Evolutionary conservation across 345 rosid genomes (phyloP), one percentile per base, ranked within the genome.

Genomic region (Gynandropsis gynandra): DNA sequence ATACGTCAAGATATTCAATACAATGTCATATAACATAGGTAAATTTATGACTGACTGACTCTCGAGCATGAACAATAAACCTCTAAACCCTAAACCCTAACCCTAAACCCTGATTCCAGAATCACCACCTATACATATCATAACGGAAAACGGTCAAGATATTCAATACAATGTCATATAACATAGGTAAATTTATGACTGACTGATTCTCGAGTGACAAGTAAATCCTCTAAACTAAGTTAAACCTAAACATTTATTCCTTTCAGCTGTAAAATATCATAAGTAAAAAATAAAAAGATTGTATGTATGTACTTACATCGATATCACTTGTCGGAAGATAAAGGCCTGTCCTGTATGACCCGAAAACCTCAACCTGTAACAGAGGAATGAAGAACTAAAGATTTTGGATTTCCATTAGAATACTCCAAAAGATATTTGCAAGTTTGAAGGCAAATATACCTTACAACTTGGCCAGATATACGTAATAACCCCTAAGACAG

Each of bases 261-360:
- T 14, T 8, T 14, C 24, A 47, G 31, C 16, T 29, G 40, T 24
- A 9, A 19, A 7, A 15, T 58, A 17, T 9, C 16, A 61, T 9
- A 27, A 53, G 10, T 24, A 14, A 45, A 31, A 17, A 53, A 38
- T 33, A 62, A 53, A 42, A 15, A 38, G 35, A 10, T 43, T 5
- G 38, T 32, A 56, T 41, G 37, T 47, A 40, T 18, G 62, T 49
- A 71, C 96, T 70, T 76, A 84, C 98, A 80, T 90, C 96, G 36
- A 90, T 79, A 70, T 90, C 98, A 72, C 98, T 90, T 5, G 85
- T 82, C 41, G 98, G 98, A 62, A 90, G 89, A 74, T 77, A 90
- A 48, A 90, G 83, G 8, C 93, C 93, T 5, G 96, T 90, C 46
- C 59, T 75, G 71, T 79, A 90, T 8, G 98, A 84, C 36, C 98